Evolutionary conservation across 2,329 filamentous ascomycete species (phyloP), one percentile per base, ranked within the genome.

Genomic region (Diaporthe longicolla): DNA sequence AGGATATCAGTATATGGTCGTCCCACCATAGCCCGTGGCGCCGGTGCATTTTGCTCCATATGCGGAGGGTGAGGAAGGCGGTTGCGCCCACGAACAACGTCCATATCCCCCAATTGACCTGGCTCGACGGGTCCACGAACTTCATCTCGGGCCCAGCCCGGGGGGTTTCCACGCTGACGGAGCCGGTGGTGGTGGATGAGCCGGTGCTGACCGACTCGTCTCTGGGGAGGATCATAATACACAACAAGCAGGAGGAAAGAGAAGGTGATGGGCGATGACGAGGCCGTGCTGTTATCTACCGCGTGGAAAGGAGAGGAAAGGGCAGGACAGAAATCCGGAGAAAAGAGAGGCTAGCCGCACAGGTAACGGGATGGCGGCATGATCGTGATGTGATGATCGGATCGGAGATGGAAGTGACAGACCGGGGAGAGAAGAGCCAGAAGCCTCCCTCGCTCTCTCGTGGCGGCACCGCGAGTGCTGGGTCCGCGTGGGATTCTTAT

Each of bases 61-160:
- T 21, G 9, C 78, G 70, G 5, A 79, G 70, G 48, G 73, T 74
- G n/a, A 79, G 75, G 52, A 77, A 77, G 8, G 68, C 61, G 19
- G 74, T 76, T 15, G 76, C 75, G n/a, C 59, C 72, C 11, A 61
- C 70, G 37, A 77, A 76, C 21, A 79, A 59, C 4, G 57, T 74
- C 78, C 78, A 79, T 45, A 77, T 71, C 9, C 74, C 76, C 21
- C 40, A 65, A 43, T 78, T 74, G 58, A 78, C 74, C 59, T 74
- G 57, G 48, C 54, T 73, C 35, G 63, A 52, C 17, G 77, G 77
- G 15, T 72, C 71, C 24, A 76, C 72, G 26, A 73, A 73, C n/a
- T 71, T n/a, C 35, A 71, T 61, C 11, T 48, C 58, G 57, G 57
- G 48, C 26, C 57, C 58, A 50, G 69, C 40, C 29, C 54, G 55